Conservation (phyloP, 495 filamentous ascomycete species). For the Annulohypoxylon nitens region DNA sequence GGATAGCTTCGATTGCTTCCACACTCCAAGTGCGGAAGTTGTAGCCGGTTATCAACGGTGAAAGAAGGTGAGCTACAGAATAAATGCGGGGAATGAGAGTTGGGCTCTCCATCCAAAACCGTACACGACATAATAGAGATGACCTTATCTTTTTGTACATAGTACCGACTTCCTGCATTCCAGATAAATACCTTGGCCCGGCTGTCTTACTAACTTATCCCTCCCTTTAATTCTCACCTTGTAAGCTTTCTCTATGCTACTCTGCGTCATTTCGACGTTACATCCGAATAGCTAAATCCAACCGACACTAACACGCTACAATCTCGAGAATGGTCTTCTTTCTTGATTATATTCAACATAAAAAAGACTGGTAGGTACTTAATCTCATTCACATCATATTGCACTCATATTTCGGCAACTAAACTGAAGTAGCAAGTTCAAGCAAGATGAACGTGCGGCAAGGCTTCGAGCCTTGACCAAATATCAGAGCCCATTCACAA, state of each 20-base stretch:
- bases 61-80: constrained; percentile 34
- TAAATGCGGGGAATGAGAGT: constrained; percentile 36
- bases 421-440: constrained; percentile 71
- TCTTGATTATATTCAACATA: constrained; percentile 68
- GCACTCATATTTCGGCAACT: neutral
- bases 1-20: neutral
- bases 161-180: constrained; percentile 31
- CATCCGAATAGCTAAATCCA: neutral
- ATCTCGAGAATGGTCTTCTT: constrained; percentile 62
- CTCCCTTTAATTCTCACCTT: constrained; percentile 2
- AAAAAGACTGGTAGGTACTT: constrained; percentile 62
- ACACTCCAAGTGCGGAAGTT: constrained; percentile 41
- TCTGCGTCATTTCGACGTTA: constrained; percentile 19
- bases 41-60: constrained; percentile 47
- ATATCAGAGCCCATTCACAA: constrained; percentile 75
- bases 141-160: constrained; percentile 30
- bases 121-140: constrained; percentile 17
- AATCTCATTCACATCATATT: neutral
- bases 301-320: neutral
- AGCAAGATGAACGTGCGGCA: constrained; percentile 78
- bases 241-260: constrained; percentile 11
- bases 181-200: constrained; percentile 20
- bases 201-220: constrained; percentile 19
- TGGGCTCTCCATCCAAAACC: constrained; percentile 13
- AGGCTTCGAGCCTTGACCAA: constrained; percentile 74